Base-by-base conservation (phyloP, 176 grass and related monocot species). In the Hyparrhenia diplandra region DNA sequence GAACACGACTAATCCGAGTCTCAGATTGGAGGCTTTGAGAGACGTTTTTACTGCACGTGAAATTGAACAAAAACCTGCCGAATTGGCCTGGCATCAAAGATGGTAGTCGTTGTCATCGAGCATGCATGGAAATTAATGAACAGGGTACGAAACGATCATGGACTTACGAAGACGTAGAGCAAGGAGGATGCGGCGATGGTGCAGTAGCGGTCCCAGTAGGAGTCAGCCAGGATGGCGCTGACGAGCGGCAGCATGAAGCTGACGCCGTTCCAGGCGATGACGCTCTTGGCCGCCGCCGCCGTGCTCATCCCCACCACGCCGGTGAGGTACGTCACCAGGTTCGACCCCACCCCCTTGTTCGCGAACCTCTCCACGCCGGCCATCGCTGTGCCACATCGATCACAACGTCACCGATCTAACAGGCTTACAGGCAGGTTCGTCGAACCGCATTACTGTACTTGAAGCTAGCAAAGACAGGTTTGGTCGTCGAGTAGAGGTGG, bases 281-380 rank as follows among this genome's bases (percentile, higher is more conserved):
- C 82, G 46, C 84, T 91, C 86, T 87, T 93, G 4, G 95, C 95
- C 1, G 95, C 95, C 5, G 95, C 80, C 23, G 96, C 81, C 49
- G 90, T 86, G 92, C 86, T 98, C 90, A 95, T 98, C 68, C 81
- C 77, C 23, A 95, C 88, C 4, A 93, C 88, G 63, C 77, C 69
- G 31, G 92, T 93, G 29, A 98, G 89, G 79, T 95, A 95, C 6
- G 86, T 95, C 75, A 95, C 90, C 88, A 98, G 77, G 74, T 98
- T 98, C 8, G 90, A 98, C 43, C 90, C 81, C 86, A 98, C 82
- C 13, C 95, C 80, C n/a, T 98, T 98, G 88, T 95, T 91, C 12
- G 90, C 84, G 74, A 98, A 95, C 77, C 96, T 83, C 72, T 94
- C 90, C 77, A 89, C 92, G 59, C 96, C 71, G 6, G 96, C 96